phyloP scores from a whole-genome alignment of 148 eudicot genomes.

The Rhododendron williamsianum region DNA sequence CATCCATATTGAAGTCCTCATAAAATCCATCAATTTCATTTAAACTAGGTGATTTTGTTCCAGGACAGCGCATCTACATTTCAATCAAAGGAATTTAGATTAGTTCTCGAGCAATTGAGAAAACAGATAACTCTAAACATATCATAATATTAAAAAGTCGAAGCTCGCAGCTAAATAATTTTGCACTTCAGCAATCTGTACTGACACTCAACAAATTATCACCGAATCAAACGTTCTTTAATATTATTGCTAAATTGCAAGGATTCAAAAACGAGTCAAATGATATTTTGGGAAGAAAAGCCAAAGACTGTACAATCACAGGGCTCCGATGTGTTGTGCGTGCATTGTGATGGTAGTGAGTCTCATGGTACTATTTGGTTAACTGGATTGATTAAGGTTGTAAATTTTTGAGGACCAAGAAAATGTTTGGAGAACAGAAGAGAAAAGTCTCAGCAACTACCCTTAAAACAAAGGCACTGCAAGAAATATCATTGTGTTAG shows the following conservation, averaged over 20 bases:
- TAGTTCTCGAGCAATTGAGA: background rate
- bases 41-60: constrained; percentile 31
- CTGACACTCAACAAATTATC: background rate
- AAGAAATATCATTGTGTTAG: background rate
- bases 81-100: background rate
- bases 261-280: background rate
- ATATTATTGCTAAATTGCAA: background rate
- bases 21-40: constrained; percentile 40
- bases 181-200: background rate
- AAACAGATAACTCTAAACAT: background rate
- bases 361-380: background rate
- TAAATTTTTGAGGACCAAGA: background rate
- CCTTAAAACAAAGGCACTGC: background rate
- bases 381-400: background rate
- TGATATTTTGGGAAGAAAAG: background rate
- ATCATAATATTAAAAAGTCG: background rate
- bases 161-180: background rate
- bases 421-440: background rate
- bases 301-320: background rate
- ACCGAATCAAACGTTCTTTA: background rate
- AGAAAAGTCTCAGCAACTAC: background rate
- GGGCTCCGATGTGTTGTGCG: background rate
- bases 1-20: constrained; percentile 41
- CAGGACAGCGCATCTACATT: constrained; percentile 35
- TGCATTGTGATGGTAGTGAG: background rate